Percentiles rank a stretch among this genome's conserved stretches.
Conservation (phyloP, 441 rosid genomes). For the Melastoma candidum region DNA sequence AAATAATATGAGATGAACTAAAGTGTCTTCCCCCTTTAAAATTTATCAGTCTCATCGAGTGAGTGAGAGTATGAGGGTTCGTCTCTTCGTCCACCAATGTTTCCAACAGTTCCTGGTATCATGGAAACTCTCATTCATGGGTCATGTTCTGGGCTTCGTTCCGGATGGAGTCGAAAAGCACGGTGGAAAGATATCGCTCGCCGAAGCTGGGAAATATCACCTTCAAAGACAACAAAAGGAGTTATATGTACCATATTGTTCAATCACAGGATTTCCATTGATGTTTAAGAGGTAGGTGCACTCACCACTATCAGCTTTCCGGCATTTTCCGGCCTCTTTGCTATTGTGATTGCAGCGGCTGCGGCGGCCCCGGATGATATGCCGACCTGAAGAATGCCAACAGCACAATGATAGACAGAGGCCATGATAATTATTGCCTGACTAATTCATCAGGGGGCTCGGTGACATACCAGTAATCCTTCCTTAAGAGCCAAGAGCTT, state of each 20-base stretch:
- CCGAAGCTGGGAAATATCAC: constrained; percentile 4
- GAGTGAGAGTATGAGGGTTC: too few relatives aligned
- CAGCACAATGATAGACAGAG: neutral
- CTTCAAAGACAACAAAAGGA: neutral
- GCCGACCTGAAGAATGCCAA: constrained; percentile 8
- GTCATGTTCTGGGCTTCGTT: constrained; percentile 3
- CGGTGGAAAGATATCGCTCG: neutral
- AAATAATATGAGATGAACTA: too few relatives aligned
- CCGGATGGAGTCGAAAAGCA: constrained; percentile 1
- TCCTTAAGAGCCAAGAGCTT: constrained; percentile 12
- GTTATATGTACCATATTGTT: neutral
- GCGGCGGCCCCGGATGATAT: constrained; percentile 14
- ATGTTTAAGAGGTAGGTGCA: neutral
- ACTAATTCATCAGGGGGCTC: neutral
- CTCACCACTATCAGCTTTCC: constrained; percentile 19
- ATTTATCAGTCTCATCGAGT: too few relatives aligned
- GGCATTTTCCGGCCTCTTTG: constrained; percentile 4
- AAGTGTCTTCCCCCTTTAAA: too few relatives aligned
- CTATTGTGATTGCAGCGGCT: constrained; percentile 8
- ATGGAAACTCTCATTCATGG: too few relatives aligned
- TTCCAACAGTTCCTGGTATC: too few relatives aligned
- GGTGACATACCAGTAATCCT: constrained; percentile 9
- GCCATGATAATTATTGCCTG: neutral
- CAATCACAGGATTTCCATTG: neutral
- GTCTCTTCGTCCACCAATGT: too few relatives aligned